A percentile compares a stretch with the other conserved stretches of the same genome.
Conservation (phyloP, 176 grass and related monocot species). For the Phoenix roebelenii region DNA sequence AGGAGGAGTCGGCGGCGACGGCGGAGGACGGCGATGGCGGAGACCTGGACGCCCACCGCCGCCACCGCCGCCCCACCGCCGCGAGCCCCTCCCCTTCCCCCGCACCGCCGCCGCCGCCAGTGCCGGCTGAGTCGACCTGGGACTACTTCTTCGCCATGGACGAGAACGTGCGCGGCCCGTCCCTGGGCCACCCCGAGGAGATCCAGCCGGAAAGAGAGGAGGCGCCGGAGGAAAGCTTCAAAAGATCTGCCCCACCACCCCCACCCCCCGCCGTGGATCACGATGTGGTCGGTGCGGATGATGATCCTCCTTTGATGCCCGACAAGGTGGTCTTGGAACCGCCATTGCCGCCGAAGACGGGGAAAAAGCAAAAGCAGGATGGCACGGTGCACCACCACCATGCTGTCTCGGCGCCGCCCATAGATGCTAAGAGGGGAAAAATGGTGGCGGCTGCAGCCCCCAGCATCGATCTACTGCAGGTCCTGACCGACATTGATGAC, state of each 20-base stretch:
- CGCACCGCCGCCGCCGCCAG: constrained; percentile 27
- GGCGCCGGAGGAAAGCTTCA: constrained; percentile 30
- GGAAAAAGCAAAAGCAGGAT: constrained; percentile 51
- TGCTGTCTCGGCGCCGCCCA: constrained; percentile 43
- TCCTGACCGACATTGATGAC: constrained; percentile 67
- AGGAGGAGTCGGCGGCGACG: constrained; percentile 30
- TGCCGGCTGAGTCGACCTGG: constrained; percentile 33
- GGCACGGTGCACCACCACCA: constrained; percentile 73
- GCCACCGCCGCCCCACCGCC: constrained; percentile 15
- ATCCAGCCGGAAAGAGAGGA: constrained; percentile 29
- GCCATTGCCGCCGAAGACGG: constrained; percentile 35
- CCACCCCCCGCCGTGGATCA: constrained; percentile 18
- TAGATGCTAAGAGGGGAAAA: constrained; percentile 49
- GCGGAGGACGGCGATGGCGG: constrained; percentile 38
- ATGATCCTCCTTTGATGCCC: constrained; percentile 45
- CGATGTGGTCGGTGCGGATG: constrained; percentile 17
- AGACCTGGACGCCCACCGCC: constrained; percentile 29
- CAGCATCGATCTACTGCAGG: constrained; percentile 38
- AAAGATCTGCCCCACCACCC: constrained; percentile 33
- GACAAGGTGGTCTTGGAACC: constrained; percentile 34
- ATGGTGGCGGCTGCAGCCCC: constrained; percentile 28
- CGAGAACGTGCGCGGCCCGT: constrained; percentile 41
- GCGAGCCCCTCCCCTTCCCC: background rate
- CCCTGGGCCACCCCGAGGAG: constrained; percentile 41
- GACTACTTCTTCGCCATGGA: constrained; percentile 93